Evolutionary conservation across 2,329 filamentous ascomycete species (phyloP).

Genomic region (Botrytis tulipae): DNA sequence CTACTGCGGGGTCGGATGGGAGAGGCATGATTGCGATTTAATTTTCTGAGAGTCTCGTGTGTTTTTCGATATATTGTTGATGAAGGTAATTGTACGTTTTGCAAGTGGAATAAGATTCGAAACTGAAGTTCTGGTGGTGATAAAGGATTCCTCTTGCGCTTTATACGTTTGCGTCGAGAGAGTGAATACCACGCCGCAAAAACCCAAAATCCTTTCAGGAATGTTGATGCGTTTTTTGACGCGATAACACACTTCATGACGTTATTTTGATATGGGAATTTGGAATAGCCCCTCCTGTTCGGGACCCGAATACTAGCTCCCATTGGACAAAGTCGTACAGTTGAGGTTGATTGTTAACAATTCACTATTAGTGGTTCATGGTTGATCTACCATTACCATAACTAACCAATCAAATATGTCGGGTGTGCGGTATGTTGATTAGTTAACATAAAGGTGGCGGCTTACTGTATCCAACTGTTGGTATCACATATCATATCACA

Average conservation of each 20-base stretch:
- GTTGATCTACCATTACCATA: neutral
- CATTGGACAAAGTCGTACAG: neutral
- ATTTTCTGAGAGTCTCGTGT: neutral
- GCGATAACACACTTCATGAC: neutral
- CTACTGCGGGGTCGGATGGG: slow-evolving; percentile 13
- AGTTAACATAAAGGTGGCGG: neutral
- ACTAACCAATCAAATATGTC: neutral
- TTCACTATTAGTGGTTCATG: neutral
- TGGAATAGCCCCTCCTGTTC: neutral
- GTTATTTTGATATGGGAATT: neutral
- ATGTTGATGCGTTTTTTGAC: neutral
- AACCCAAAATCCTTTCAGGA: neutral
- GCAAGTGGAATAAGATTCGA: neutral
- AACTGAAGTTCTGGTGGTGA: neutral
- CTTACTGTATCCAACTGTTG: neutral
- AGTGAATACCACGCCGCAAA: neutral
- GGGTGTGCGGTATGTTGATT: neutral
- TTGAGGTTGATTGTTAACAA: neutral
- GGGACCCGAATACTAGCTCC: neutral
- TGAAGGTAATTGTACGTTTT: neutral
- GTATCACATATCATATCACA: neutral
- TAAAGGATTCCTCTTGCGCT: neutral
- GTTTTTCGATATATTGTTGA: neutral
- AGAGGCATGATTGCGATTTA: slow-evolving; percentile 12
- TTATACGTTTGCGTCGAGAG: neutral